These are phyloP conservation scores for Aureobasidium sp. DNA, from an alignment of 2,329 filamentous ascomycete genomes.

Conservation along the genomic window DNA sequence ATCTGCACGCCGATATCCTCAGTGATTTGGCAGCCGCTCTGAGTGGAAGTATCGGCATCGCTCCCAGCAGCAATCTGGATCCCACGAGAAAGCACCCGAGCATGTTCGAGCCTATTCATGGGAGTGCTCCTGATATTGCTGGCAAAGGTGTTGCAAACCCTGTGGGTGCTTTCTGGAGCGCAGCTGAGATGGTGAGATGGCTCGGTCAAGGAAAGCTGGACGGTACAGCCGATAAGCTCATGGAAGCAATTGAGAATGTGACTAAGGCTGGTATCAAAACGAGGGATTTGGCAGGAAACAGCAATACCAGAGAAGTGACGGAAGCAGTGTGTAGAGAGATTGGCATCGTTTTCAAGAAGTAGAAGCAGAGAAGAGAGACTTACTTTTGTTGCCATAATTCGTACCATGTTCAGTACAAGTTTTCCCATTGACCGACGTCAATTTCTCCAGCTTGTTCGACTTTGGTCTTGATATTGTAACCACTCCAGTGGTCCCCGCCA, in stretches of 20 bases:
- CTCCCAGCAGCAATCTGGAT: constrained; percentile 72
- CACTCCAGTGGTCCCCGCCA: constrained; percentile 59
- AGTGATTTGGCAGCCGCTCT: constrained; percentile 73
- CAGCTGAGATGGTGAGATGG: constrained; percentile 73
- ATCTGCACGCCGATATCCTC: constrained; percentile 66
- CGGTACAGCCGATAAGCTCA: constrained; percentile 61
- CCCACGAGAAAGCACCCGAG: constrained; percentile 64
- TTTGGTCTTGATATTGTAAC: constrained; percentile 52
- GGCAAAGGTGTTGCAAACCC: constrained; percentile 71
- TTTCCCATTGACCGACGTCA: constrained; percentile 6
- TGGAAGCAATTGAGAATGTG: constrained; percentile 68
- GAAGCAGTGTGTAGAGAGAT: constrained; percentile 62
- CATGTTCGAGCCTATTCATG: constrained; percentile 65
- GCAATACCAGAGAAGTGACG: constrained; percentile 65
- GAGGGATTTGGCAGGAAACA: constrained; percentile 64
- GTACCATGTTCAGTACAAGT: constrained; percentile 9
- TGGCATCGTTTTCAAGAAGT: constrained; percentile 43
- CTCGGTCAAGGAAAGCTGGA: constrained; percentile 58
- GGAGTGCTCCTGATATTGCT: constrained; percentile 70
- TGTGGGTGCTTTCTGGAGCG: constrained; percentile 74
- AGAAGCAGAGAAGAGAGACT: background rate
- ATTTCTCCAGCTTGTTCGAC: constrained; percentile 35
- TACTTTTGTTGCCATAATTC: background rate
- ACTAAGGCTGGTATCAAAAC: constrained; percentile 62
- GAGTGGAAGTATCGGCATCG: constrained; percentile 73